Evolutionary conservation across 2,329 filamentous ascomycete species (phyloP).

Genomic region (Colletotrichum simmondsii): DNA sequence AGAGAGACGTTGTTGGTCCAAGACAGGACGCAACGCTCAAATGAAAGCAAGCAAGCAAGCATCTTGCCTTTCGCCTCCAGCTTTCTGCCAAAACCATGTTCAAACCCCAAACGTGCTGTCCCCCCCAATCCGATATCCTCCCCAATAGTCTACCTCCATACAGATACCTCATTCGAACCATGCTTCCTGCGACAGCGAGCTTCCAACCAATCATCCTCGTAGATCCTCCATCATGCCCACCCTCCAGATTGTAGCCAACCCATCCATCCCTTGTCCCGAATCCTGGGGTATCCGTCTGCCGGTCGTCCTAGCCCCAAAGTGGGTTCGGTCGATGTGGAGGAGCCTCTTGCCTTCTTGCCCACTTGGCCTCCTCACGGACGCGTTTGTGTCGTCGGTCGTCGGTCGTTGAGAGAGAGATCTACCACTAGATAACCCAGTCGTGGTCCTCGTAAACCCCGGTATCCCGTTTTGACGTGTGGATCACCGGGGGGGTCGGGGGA

Average conservation of each 20-base stretch:
- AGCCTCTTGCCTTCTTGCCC: no score
- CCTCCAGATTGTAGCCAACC: background rate
- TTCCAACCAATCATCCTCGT: constrained; percentile 16
- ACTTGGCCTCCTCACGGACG: background rate
- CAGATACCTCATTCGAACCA: background rate
- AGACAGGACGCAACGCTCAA: background rate
- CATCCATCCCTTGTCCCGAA: constrained; percentile 25
- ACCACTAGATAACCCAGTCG: background rate
- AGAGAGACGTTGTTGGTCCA: background rate
- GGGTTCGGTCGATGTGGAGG: background rate
- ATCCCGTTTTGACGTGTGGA: background rate
- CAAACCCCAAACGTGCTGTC: background rate
- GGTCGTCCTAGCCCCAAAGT: constrained; percentile 3
- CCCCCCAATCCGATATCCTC: background rate
- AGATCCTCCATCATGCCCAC: constrained; percentile 1
- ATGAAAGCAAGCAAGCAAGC: background rate
- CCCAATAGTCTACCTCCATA: background rate
- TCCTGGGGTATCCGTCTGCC: background rate
- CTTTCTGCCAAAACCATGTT: background rate
- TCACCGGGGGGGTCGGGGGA: no score
- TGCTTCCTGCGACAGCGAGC: background rate
- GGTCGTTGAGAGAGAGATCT: background rate
- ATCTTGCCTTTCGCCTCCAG: background rate
- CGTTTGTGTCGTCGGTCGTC: background rate
- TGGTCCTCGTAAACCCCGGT: background rate